Evolutionary conservation across 768 basidiomycete genomes (phyloP).

Genomic region (Pulveroboletus sp.): DNA sequence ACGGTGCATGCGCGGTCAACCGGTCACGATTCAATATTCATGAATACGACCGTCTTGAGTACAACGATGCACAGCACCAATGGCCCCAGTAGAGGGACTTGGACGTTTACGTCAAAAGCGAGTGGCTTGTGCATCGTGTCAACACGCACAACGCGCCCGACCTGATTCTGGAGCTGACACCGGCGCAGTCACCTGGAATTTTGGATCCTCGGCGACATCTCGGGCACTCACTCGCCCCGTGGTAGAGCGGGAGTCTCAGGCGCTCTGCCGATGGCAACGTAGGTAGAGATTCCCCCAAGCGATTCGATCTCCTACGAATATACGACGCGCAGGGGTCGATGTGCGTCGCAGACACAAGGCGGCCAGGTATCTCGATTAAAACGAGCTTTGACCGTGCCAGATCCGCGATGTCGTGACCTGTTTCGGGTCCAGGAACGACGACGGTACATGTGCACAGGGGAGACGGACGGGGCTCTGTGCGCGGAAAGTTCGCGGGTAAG

Average conservation of each 20-base stretch:
- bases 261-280: background rate
- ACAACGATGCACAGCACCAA: too few species aligned
- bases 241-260: background rate
- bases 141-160: too few species aligned
- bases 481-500: too few species aligned
- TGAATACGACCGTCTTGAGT: background rate
- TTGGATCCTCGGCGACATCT: background rate
- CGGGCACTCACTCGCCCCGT: background rate
- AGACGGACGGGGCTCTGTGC: too few species aligned
- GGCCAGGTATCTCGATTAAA: background rate
- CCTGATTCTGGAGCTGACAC: background rate
- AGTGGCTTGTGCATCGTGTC: too few species aligned
- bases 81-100: too few species aligned
- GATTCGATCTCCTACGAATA: background rate
- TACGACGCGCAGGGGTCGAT: background rate
- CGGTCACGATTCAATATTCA: background rate
- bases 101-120: too few species aligned
- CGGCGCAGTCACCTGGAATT: background rate
- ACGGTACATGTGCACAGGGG: too few species aligned
- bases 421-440: too few species aligned
- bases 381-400: background rate
- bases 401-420: too few species aligned
- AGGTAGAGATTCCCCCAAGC: slow-evolving; percentile 2
- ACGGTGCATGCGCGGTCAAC: background rate
- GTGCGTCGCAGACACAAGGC: background rate